Evolutionary conservation across 164 flowering plant genomes (phyloP), one percentile per base, ranked within the genome.

Genomic region (Aristolochia contorta): DNA sequence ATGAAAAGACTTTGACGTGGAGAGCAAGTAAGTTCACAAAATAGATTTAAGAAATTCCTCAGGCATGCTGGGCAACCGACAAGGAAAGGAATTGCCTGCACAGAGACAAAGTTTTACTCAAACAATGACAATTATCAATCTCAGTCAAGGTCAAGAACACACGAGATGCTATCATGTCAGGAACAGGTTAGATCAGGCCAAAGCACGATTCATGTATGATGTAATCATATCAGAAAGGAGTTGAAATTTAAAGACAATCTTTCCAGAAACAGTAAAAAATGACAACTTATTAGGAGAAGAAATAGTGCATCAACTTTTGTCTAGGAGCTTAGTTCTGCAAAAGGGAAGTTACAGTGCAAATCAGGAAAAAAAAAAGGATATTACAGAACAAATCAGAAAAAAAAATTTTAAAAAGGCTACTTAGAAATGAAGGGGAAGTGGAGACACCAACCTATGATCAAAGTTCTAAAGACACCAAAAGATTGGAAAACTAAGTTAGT

Each of bases 41-140:
- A 91, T 41, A 94, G 72, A 72, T 94, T 94, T 64, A 94, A 71
- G 64, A 94, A 94, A 69, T 94, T 94, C 70, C 99, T 84, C 74
- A 94, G 79, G 78, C 99, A 94, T 61, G 99, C 96, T 61, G 99
- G 99, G 74, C 99, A 94, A 61, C 97, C 94, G 49, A 94, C 97
- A 62, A 94, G 84, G 62, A 94, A 84, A 59, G 99, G 97, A 78
- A 94, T 77, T 10, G 96, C 99, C 99, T 94, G 93, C 83, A 75
- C 74, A 47, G 41, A 37, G 43, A 37, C 12, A 37, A 37, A 37
- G 43, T 37, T 37, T 37, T 6, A 10, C 12, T 10, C 43, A 37
- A 37, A 3, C 12, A 10, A 37, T 7, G 43, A 37, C 43, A 37
- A 37, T 37, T 10, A 37, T 37, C 43, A 37, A 37, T 6, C 1